Conservation (phyloP, 345 rosid genomes). For the Microcos paniculata region DNA sequence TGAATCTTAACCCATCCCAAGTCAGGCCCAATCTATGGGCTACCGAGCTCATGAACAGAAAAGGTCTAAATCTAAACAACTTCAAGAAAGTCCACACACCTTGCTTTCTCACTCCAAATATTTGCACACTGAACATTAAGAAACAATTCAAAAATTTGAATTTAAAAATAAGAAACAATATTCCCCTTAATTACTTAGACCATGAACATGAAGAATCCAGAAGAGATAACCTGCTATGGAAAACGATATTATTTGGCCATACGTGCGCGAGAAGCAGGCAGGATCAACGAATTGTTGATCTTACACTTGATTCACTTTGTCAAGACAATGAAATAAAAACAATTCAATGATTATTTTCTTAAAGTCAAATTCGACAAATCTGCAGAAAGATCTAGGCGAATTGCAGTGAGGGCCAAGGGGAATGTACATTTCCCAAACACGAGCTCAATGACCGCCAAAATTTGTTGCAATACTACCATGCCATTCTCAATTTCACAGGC, state of each 20-base stretch:
- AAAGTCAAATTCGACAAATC: not conserved
- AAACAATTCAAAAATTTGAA: not conserved
- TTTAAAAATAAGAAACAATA: no score
- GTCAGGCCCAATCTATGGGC: no score
- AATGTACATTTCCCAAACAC: not conserved
- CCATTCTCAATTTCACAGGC: no score
- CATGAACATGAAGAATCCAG: not conserved
- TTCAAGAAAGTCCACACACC: no score
- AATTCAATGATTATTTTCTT: not conserved
- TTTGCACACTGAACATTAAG: no score
- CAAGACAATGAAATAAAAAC: not conserved
- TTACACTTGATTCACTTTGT: not conserved
- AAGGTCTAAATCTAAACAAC: no score
- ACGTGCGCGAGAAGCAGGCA: not conserved
- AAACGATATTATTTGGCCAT: not conserved
- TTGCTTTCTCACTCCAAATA: no score
- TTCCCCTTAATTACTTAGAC: not conserved
- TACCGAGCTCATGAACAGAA: no score
- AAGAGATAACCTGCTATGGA: not conserved
- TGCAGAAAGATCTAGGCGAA: not conserved
- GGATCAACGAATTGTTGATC: constrained; percentile 5
- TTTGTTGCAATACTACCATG: not conserved
- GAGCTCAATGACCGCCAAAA: not conserved
- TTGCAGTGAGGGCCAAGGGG: not conserved
- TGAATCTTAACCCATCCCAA: no score